These are phyloP conservation scores for Mortierella sp. DNA, from an alignment of 371 early-diverging fungal species.

Conservation along the genomic window DNA sequence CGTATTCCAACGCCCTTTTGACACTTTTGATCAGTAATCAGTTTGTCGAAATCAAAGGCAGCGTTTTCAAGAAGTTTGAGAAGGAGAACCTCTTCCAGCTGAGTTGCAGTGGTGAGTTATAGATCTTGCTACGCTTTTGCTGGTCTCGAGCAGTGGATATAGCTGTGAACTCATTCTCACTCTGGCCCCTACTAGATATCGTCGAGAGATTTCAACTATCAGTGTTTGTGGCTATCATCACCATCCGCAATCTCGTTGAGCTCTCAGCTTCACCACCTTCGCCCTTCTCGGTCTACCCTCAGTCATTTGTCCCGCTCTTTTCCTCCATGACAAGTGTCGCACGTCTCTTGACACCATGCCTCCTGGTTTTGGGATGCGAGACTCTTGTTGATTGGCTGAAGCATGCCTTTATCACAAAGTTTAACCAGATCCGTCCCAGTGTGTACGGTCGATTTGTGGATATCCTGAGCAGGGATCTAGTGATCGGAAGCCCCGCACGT, in stretches of 20 bases:
- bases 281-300: conserved; percentile 70
- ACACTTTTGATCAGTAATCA: conserved; percentile 95
- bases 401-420: conserved; percentile 97
- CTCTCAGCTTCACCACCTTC: conserved; percentile 75
- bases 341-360: conserved; percentile 79
- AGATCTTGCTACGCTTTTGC: too few species aligned
- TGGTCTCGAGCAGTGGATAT: too few species aligned
- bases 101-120: conserved; percentile 87
- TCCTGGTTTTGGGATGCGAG: conserved; percentile 90
- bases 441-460: conserved; percentile 90
- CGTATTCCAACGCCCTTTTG: conserved; percentile 91
- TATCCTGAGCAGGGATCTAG: conserved; percentile 88
- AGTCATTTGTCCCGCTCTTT: conserved; percentile 70
- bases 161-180: not conserved
- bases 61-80: conserved; percentile 96
- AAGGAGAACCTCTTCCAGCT: conserved; percentile 96
- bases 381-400: conserved; percentile 97
- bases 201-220: conserved; percentile 95
- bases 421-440: conserved; percentile 91
- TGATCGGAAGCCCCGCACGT: conserved; percentile 69
- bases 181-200: conserved; percentile 71
- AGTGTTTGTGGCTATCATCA: conserved; percentile 88
- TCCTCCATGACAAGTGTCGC: conserved; percentile 71
- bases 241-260: conserved; percentile 89
- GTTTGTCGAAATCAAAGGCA: conserved; percentile 97